phyloP scores from a whole-genome alignment of 1,284 basidiomycete genomes.

The Tranzscheliella williamsii region DNA sequence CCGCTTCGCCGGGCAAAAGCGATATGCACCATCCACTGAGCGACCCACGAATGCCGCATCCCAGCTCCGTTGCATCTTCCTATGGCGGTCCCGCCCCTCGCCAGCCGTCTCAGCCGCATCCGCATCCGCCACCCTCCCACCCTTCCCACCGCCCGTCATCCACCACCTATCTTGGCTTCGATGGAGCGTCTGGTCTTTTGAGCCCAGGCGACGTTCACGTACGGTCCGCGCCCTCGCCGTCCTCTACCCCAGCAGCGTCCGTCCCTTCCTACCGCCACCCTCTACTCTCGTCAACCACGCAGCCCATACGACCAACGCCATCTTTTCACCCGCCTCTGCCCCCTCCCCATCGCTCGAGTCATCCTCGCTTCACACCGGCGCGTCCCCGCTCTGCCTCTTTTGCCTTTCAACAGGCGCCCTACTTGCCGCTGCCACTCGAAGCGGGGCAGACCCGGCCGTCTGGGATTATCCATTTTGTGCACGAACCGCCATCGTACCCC shows the following conservation, averaged over 20 bases:
- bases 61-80: neutral
- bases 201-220: slow-evolving; percentile 24
- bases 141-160: slow-evolving; percentile 20
- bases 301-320: neutral
- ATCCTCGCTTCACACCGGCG: no score
- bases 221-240: slow-evolving; percentile 9
- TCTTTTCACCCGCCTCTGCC: neutral
- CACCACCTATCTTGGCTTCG: slow-evolving; percentile 35
- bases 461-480: slow-evolving; percentile 1
- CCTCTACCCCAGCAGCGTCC: slow-evolving; percentile 6
- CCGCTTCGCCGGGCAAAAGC: neutral
- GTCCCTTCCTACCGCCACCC: neutral
- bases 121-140: slow-evolving; percentile 2
- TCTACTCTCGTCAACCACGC: neutral
- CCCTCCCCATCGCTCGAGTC: neutral
- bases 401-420: neutral
- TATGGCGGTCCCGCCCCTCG: no score
- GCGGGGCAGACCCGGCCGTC: slow-evolving; percentile 10
- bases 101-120: no score
- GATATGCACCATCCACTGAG: neutral
- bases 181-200: slow-evolving; percentile 28
- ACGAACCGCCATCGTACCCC: neutral
- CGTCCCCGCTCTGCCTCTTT: neutral
- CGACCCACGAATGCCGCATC: neutral
- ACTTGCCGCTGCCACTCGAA: neutral